Percentiles rank a stretch among this genome's conserved stretches.
phyloP scores from a whole-genome alignment of 2,329 filamentous ascomycete genomes.

The Paraphaeosphaeria sporulosa region DNA sequence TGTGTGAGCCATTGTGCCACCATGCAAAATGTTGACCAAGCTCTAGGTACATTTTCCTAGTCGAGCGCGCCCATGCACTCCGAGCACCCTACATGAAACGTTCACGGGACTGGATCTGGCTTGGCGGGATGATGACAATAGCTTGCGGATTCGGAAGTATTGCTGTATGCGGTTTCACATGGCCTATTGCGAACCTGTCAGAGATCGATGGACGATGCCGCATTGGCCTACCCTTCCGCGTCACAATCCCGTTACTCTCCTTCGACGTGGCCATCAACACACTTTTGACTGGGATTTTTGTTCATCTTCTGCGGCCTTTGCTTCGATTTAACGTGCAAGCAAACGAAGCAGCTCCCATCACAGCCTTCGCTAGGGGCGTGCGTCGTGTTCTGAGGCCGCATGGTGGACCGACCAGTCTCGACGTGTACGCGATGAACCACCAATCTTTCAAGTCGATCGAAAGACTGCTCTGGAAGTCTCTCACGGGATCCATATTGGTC shows the following conservation, averaged over 20 bases:
- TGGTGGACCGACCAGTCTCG: conserved; percentile 5
- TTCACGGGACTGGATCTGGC: conserved; percentile 45
- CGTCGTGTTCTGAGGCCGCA: conserved; percentile 19
- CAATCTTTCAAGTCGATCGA: conserved; percentile 32
- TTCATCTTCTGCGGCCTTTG: conserved; percentile 46
- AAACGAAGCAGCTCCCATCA: conserved; percentile 18
- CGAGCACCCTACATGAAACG: conserved; percentile 43
- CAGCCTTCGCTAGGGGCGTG: conserved; percentile 24
- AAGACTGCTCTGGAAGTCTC: conserved; percentile 36
- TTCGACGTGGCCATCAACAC: conserved; percentile 51
- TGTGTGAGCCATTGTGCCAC: neutral
- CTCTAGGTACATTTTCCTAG: conserved; percentile 51
- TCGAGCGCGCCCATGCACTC: conserved; percentile 51
- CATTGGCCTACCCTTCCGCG: conserved; percentile 49
- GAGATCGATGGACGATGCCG: conserved; percentile 44
- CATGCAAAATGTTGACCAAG: neutral
- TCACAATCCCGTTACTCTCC: conserved; percentile 46
- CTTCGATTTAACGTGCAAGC: conserved; percentile 26
- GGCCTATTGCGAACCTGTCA: conserved; percentile 43
- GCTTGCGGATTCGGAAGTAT: conserved; percentile 39
- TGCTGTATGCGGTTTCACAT: conserved; percentile 36
- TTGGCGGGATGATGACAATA: conserved; percentile 36
- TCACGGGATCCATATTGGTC: conserved; percentile 47
- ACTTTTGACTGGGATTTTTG: conserved; percentile 50
- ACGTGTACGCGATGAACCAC: conserved; percentile 26